Conservation (phyloP, 2,329 filamentous ascomycete species). For the Helotiales sp. region DNA sequence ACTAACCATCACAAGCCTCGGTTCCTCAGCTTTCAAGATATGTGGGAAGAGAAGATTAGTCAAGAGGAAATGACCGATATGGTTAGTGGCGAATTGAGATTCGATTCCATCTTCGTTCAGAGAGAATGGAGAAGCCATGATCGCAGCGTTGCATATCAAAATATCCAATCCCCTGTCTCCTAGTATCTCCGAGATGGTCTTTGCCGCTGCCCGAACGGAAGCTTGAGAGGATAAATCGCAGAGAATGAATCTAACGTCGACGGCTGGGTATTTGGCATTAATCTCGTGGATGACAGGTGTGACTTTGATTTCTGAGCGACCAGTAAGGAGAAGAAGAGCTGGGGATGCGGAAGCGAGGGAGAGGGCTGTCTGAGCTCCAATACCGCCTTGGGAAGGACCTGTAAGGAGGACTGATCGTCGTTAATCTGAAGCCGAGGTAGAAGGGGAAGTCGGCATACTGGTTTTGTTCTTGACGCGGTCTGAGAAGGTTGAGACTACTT, state of each 20-base stretch:
- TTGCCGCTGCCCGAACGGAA: constrained; percentile 41
- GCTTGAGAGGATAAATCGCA: constrained; percentile 41
- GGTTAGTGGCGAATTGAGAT: constrained; percentile 52
- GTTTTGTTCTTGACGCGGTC: constrained; percentile 17
- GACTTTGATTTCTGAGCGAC: constrained; percentile 16
- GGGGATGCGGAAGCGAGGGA: constrained; percentile 23
- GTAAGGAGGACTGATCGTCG: constrained; percentile 24
- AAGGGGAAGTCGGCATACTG: not conserved
- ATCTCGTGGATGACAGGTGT: constrained; percentile 14
- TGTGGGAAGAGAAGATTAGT: constrained; percentile 44
- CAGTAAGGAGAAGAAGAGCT: constrained; percentile 16
- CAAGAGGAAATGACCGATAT: constrained; percentile 55
- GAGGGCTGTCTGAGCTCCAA: constrained; percentile 20
- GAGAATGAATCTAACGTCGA: constrained; percentile 12
- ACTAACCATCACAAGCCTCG: constrained; percentile 38
- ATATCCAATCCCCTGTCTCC: constrained; percentile 39
- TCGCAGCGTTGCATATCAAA: constrained; percentile 42
- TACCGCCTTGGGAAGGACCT: constrained; percentile 4
- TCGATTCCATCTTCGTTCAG: constrained; percentile 48
- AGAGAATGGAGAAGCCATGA: constrained; percentile 24
- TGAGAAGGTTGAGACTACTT: constrained; percentile 17
- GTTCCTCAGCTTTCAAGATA: constrained; percentile 18
- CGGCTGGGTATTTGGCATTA: not conserved
- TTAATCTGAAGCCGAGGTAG: not conserved
- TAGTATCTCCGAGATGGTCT: constrained; percentile 31